phyloP scores from a whole-genome alignment of 139 green algal genomes.

The Medakamo hakoo region DNA sequence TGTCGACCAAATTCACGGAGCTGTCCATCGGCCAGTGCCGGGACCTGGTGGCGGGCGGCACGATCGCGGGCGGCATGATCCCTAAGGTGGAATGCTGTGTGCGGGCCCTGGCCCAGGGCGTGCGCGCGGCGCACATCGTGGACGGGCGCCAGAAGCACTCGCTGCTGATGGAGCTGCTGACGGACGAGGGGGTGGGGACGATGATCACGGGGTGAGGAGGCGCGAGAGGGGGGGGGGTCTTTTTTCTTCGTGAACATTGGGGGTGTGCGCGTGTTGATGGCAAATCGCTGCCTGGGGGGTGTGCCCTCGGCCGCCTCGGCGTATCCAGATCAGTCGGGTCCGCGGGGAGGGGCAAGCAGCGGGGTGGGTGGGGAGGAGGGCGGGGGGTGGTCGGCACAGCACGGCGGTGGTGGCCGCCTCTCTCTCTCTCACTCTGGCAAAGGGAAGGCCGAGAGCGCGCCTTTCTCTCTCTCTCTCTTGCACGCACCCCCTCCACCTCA shows the following conservation, averaged over 20 bases:
- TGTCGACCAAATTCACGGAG: conserved; percentile 45
- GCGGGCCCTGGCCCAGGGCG: conserved; percentile 79
- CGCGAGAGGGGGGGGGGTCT: background rate
- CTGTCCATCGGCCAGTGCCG: conserved; percentile 53
- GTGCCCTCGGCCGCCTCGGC: too few relatives aligned
- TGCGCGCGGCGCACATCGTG: conserved; percentile 93
- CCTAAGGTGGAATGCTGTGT: conserved; percentile 96
- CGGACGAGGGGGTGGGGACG: conserved; percentile 85
- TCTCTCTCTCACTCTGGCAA: too few relatives aligned
- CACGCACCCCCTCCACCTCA: too few relatives aligned
- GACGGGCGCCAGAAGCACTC: conserved; percentile 85
- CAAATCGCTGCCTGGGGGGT: too few relatives aligned
- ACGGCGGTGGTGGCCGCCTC: too few relatives aligned
- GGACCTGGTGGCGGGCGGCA: conserved; percentile 69
- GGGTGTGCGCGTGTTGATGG: background rate
- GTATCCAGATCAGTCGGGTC: too few relatives aligned
- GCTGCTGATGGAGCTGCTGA: conserved; percentile 95
- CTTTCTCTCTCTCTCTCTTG: too few relatives aligned
- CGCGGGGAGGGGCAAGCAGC: too few relatives aligned
- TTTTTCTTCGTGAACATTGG: background rate
- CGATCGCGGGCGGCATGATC: conserved; percentile 96
- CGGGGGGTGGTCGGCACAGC: too few relatives aligned
- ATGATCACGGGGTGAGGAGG: conserved; percentile 84
- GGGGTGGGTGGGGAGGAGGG: too few relatives aligned
- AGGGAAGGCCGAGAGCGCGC: too few relatives aligned